Percentiles rank a stretch among this genome's conserved stretches.
phyloP scores from a whole-genome alignment of 2,329 filamentous ascomycete species.

The Fusarium verrucosum region DNA sequence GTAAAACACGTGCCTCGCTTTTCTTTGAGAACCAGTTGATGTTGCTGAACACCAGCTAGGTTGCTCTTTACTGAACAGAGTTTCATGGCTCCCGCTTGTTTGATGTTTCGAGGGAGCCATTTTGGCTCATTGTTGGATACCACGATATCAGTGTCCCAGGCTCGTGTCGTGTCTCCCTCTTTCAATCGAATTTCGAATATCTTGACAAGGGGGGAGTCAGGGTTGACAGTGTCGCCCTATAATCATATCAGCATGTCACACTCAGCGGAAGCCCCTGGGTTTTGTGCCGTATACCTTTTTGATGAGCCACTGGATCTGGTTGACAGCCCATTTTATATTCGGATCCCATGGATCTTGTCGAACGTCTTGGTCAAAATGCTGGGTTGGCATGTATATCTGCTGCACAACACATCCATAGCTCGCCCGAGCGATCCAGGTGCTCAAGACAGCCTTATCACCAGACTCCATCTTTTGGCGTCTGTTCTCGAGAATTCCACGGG shows the following conservation, averaged over 20 bases:
- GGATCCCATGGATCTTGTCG: constrained; percentile 24
- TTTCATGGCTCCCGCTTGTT: constrained; percentile 50
- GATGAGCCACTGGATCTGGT: constrained; percentile 41
- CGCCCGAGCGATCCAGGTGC: constrained; percentile 35
- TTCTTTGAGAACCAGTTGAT: constrained; percentile 51
- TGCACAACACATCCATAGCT: constrained; percentile 38
- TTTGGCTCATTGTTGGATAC: constrained; percentile 51
- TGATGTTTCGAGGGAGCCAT: constrained; percentile 50
- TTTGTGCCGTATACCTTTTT: constrained; percentile 17
- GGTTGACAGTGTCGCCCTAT: constrained; percentile 53
- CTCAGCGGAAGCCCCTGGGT: neutral
- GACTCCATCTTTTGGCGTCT: constrained; percentile 26
- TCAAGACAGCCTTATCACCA: constrained; percentile 19
- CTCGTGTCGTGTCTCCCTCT: constrained; percentile 46
- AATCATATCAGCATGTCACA: neutral
- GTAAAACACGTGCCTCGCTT: constrained; percentile 49
- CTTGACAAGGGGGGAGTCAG: constrained; percentile 47
- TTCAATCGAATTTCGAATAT: constrained; percentile 49
- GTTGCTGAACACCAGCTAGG: constrained; percentile 51
- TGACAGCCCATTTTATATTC: constrained; percentile 31
- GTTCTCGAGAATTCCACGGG: constrained; percentile 29
- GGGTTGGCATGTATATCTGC: constrained; percentile 26
- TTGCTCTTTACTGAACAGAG: constrained; percentile 54
- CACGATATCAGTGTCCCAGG: constrained; percentile 53
- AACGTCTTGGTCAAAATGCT: constrained; percentile 36